phyloP scores from a whole-genome alignment of 352 stramenopile genomes.

The Phytopythium boreale region DNA sequence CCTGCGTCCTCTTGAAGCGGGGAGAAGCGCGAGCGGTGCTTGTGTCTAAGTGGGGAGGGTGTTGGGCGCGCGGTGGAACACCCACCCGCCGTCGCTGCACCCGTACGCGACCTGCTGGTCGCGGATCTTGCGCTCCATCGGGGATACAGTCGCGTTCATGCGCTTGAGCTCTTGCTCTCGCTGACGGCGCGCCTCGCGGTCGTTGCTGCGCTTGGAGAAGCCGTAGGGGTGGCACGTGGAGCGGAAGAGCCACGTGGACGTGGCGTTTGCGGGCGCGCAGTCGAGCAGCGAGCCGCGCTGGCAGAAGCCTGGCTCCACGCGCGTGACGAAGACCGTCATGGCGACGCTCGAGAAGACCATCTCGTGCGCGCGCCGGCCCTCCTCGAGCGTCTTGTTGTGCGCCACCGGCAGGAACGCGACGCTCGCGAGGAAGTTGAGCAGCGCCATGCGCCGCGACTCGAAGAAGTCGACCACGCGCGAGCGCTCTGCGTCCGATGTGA shows the following conservation, averaged over 20 bases:
- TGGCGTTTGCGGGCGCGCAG: conserved; percentile 1
- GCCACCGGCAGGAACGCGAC: background rate
- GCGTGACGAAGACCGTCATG: conserved; percentile 8
- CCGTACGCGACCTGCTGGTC: conserved; percentile 3
- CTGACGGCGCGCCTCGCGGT: background rate
- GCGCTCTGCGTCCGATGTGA: background rate
- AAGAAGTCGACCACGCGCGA: conserved; percentile 1
- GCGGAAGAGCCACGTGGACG: conserved; percentile 5
- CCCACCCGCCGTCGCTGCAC: conserved; percentile 7
- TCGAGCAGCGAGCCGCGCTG: background rate
- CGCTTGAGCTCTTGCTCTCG: conserved; percentile 2
- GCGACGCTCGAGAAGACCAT: conserved; percentile 12
- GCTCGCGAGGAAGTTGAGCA: conserved; percentile 4
- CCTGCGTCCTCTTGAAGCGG: too few species aligned
- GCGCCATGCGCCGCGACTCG: conserved; percentile 1
- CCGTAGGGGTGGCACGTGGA: conserved; percentile 2
- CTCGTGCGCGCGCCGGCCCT: conserved; percentile 8
- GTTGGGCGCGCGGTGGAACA: conserved; percentile 1
- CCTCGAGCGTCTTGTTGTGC: conserved; percentile 3
- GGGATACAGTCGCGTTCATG: background rate
- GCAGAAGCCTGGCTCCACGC: conserved; percentile 4
- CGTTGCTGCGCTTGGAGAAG: conserved; percentile 8
- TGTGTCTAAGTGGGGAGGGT: background rate
- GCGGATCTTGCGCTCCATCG: background rate
- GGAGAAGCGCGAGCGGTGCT: background rate